Evolutionary conservation across 2,329 filamentous ascomycete species (phyloP).

Genomic region (Tolypocladium album): DNA sequence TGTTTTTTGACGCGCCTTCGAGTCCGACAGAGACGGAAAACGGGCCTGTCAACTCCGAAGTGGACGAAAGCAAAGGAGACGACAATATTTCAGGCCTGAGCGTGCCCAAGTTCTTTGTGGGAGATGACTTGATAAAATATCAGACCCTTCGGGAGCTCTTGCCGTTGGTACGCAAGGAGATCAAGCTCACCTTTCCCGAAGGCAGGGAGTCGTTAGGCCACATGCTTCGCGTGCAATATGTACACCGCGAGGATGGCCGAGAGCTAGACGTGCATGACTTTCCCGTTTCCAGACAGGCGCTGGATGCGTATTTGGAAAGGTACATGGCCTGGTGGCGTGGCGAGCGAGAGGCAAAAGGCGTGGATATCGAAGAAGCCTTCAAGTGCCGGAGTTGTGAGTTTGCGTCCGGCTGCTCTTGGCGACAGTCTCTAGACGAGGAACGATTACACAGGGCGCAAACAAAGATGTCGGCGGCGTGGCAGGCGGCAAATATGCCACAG

Average conservation of each 20-base stretch:
- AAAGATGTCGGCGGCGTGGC: conserved; percentile 5
- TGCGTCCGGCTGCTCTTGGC: conserved; percentile 67
- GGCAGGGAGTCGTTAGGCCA: conserved; percentile 36
- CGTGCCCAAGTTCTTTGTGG: neutral
- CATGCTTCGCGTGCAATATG: conserved; percentile 44
- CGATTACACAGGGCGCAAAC: conserved; percentile 14
- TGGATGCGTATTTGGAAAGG: conserved; percentile 56
- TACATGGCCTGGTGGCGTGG: conserved; percentile 88
- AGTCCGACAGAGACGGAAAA: conserved; percentile 17
- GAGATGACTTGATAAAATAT: conserved; percentile 30
- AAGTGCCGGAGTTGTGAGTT: conserved; percentile 87
- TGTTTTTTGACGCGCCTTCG: conserved; percentile 40
- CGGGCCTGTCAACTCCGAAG: neutral
- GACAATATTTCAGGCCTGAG: too few relatives aligned
- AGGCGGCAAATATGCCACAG: neutral
- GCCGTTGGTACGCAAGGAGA: conserved; percentile 32
- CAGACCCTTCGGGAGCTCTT: conserved; percentile 36
- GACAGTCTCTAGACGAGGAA: conserved; percentile 57
- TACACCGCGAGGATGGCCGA: conserved; percentile 39
- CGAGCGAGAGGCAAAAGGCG: conserved; percentile 59
- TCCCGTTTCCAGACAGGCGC: conserved; percentile 50
- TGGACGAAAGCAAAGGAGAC: neutral
- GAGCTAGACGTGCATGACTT: conserved; percentile 49
- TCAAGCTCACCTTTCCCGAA: conserved; percentile 40
- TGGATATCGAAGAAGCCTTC: conserved; percentile 73